Base-by-base conservation (phyloP, 2,329 filamentous ascomycete species). In the Lojkania enalia region DNA sequence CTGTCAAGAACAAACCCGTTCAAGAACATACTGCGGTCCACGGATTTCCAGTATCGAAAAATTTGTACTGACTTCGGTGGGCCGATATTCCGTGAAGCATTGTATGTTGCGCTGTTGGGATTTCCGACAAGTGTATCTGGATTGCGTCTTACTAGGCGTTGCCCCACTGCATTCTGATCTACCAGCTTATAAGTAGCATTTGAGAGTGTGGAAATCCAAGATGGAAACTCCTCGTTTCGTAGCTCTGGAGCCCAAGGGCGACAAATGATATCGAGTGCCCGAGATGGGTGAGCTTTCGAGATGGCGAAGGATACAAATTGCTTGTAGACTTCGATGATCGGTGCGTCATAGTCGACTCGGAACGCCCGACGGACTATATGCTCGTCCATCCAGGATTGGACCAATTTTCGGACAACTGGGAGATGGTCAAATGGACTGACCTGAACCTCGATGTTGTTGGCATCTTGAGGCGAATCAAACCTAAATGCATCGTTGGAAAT, bases 181-280 rank as follows among this genome's bases (percentile, higher is more conserved):
- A 9, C 7, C 15, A 15, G 9, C 31, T 33, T 15, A 15, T 9
- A 12, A 33, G 31, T 16, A 9, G 11, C 15, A 9, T 12, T 33
- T 33, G 9, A 15, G 31, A 33, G n/a, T n/a, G n/a, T n/a, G n/a
- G n/a, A n/a, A n/a, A n/a, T n/a, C n/a, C n/a, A n/a, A n/a, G n/a
- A n/a, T n/a, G n/a, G n/a, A n/a, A n/a, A n/a, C n/a, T n/a, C n/a
- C n/a, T n/a, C n/a, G n/a, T n/a, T n/a, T n/a, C 31, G 11, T n/a
- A 7, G n/a, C 9, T 48, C 42, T 5, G 38, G 55, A 1, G 70
- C 68, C 71, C 71, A 74, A 0, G 70, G 71, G 3, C 71, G 53
- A 31, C 70, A 72, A 4, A 74, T 52, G 6, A 73, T 65, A 45
- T 74, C 71, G 15, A 74, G 36, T 4, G 68, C 62, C 18, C 52